phyloP scores from a whole-genome alignment of 495 filamentous ascomycete species.

The Pseudotulostoma volvatum region DNA sequence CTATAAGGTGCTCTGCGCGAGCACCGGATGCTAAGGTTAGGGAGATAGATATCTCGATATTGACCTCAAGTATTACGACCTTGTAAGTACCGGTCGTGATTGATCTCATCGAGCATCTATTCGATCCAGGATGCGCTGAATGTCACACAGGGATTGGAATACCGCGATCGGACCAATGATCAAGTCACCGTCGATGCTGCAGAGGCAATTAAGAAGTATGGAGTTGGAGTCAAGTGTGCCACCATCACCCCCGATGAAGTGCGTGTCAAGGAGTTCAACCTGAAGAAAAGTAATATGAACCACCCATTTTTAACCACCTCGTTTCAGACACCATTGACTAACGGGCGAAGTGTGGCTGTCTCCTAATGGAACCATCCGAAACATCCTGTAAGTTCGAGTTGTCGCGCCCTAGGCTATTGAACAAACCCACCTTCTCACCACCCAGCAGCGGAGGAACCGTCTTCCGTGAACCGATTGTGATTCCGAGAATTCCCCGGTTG shows the following conservation, averaged over 20 bases:
- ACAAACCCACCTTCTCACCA: constrained; percentile 3
- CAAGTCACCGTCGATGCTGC: constrained; percentile 87
- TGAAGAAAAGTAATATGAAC: constrained; percentile 98
- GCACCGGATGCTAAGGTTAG: neutral
- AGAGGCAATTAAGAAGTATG: constrained; percentile 97
- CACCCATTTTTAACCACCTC: constrained; percentile 9
- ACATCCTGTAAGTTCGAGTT: constrained; percentile 44
- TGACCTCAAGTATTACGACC: constrained; percentile 98
- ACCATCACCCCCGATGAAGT: constrained; percentile 97
- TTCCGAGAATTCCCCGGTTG: constrained; percentile 75
- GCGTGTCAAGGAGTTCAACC: constrained; percentile 89
- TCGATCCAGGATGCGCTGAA: too few species aligned
- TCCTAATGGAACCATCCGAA: constrained; percentile 96
- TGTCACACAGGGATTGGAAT: constrained; percentile 66
- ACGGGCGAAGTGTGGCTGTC: constrained; percentile 72
- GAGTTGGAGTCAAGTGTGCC: constrained; percentile 95
- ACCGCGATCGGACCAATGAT: constrained; percentile 91
- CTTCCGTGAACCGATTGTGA: constrained; percentile 96
- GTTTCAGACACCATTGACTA: constrained; percentile 1
- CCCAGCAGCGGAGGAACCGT: constrained; percentile 69
- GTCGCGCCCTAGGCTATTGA: neutral
- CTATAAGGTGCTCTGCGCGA: neutral
- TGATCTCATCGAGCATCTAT: too few species aligned
- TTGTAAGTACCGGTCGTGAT: constrained; percentile 27
- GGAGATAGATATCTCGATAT: constrained; percentile 65